Conservation (phyloP, 2,329 filamentous ascomycete species). For the Fusarium lateritium region DNA sequence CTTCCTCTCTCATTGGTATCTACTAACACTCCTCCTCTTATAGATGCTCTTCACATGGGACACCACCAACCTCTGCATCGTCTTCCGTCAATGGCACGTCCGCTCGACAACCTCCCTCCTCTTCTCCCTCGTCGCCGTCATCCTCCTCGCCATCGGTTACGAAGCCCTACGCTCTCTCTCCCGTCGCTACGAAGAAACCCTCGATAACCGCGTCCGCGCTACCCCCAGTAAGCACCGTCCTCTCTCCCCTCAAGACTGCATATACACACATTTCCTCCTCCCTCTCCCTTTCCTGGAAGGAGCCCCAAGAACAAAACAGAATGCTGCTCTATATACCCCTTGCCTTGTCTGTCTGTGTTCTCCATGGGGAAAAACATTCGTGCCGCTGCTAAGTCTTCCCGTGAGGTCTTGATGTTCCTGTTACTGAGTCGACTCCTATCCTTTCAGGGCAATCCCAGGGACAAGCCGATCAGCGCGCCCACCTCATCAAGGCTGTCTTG, state of each 20-base stretch:
- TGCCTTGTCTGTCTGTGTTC: constrained; percentile 25
- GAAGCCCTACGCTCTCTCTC: constrained; percentile 86
- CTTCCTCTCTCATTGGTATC: neutral
- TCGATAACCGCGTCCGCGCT: constrained; percentile 63
- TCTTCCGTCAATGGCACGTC: constrained; percentile 94
- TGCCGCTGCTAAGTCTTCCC: constrained; percentile 53
- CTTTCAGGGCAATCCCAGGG: constrained; percentile 80
- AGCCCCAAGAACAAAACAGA: constrained; percentile 31
- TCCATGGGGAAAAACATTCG: constrained; percentile 27
- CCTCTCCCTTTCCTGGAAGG: neutral
- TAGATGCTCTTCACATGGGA: constrained; percentile 99
- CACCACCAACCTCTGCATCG: constrained; percentile 92
- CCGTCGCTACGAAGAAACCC: constrained; percentile 79
- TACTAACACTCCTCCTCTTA: constrained; percentile 33
- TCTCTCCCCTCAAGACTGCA: constrained; percentile 6
- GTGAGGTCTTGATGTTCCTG: constrained; percentile 55
- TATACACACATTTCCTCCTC: constrained; percentile 19
- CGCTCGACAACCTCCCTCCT: constrained; percentile 80
- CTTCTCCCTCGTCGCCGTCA: constrained; percentile 85
- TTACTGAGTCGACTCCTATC: constrained; percentile 76
- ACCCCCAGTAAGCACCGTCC: constrained; percentile 64
- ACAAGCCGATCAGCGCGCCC: constrained; percentile 75
- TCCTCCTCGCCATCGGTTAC: constrained; percentile 90
- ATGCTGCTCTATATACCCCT: constrained; percentile 31
- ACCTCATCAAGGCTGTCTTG: constrained; percentile 83